These are phyloP conservation scores for Dalbergia oliveri DNA, from an alignment of 306 rosid species.

Conservation along the genomic window DNA sequence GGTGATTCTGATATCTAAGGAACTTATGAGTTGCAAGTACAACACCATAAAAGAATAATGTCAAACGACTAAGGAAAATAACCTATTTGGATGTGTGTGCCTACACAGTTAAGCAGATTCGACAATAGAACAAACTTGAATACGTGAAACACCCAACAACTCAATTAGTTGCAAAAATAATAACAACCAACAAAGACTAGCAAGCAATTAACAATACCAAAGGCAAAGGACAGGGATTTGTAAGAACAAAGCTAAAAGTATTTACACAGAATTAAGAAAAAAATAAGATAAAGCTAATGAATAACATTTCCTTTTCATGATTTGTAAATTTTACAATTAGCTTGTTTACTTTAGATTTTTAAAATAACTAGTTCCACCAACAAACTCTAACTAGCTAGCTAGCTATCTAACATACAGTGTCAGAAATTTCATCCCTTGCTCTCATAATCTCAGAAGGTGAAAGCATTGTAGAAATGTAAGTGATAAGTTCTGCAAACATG, in stretches of 20 bases:
- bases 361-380: no score
- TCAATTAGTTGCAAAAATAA: no score
- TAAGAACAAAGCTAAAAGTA: no score
- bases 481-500: slow-evolving; percentile 75
- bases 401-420: slow-evolving; percentile 54
- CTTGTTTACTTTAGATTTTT: no score
- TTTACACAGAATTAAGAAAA: no score
- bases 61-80: not conserved
- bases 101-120: slow-evolving; percentile 89
- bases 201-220: not conserved
- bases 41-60: not conserved
- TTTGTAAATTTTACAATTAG: no score
- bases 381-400: no score
- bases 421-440: slow-evolving; percentile 90
- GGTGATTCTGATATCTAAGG: not conserved
- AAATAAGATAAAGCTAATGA: no score
- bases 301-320: no score
- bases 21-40: not conserved
- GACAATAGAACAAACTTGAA: slow-evolving; percentile 79
- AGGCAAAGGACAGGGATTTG: no score
- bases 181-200: not conserved
- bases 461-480: slow-evolving; percentile 63
- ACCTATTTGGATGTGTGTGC: slow-evolving; percentile 91
- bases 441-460: slow-evolving; percentile 64
- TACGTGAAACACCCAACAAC: slow-evolving; percentile 28